Conservation (phyloP, 2,329 filamentous ascomycete species). For the Clonostachys sp. region DNA sequence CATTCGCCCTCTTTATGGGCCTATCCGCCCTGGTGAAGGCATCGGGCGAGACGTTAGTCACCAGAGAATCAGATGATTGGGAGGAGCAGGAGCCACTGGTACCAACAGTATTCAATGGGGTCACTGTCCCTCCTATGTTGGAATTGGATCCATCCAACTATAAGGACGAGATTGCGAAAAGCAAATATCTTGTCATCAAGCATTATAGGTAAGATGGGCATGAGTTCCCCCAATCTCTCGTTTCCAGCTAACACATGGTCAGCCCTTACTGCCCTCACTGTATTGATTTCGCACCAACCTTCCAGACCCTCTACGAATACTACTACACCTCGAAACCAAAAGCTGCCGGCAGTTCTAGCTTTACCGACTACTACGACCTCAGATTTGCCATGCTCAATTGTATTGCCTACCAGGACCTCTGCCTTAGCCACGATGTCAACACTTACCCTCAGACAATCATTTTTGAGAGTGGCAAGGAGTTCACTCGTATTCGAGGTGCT, state of each 20-base stretch:
- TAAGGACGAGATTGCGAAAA: slow-evolving; percentile 47
- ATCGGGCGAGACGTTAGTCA: slow-evolving; percentile 9
- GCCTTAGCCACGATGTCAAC: slow-evolving; percentile 59
- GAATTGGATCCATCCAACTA: slow-evolving; percentile 56
- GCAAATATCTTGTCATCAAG: slow-evolving; percentile 53
- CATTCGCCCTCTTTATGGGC: slow-evolving; percentile 40
- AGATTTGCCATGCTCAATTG: slow-evolving; percentile 86
- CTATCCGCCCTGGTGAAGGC: slow-evolving; percentile 23
- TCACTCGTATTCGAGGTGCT: slow-evolving; percentile 59
- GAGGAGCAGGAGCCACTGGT: too few relatives aligned
- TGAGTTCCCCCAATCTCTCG: neutral
- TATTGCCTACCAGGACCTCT: slow-evolving; percentile 75
- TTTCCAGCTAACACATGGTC: slow-evolving; percentile 14
- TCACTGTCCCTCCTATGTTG: slow-evolving; percentile 60
- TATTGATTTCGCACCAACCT: slow-evolving; percentile 73
- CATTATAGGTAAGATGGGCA: slow-evolving; percentile 57
- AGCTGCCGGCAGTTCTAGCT: slow-evolving; percentile 52
- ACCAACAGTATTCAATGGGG: slow-evolving; percentile 60
- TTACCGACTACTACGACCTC: slow-evolving; percentile 82
- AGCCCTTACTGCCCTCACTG: slow-evolving; percentile 70
- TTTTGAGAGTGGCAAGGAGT: slow-evolving; percentile 71
- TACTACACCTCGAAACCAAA: slow-evolving; percentile 80
- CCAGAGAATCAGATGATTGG: too few relatives aligned
- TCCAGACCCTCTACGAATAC: slow-evolving; percentile 91
- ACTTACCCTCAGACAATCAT: slow-evolving; percentile 75